phyloP scores from a whole-genome alignment of 75 land plant genomes.

The Pinus tabuliformis region DNA sequence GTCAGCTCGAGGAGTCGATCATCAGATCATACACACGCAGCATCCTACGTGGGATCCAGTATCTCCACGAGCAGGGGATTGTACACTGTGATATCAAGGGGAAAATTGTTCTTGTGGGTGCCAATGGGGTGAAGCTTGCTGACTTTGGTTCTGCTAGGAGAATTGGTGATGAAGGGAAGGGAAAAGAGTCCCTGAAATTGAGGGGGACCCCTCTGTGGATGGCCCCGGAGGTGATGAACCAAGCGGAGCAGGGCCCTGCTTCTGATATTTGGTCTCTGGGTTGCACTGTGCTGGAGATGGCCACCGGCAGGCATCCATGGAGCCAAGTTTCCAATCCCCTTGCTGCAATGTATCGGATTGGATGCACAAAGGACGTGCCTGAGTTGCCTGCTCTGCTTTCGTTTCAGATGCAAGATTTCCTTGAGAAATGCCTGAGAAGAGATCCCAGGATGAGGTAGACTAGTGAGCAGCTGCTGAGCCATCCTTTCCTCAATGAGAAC shows the following conservation, averaged over 20 bases:
- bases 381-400: conserved; percentile 36
- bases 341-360: conserved; percentile 35
- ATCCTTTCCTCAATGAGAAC: conserved; percentile 21
- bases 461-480: conserved; percentile 45
- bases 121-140: conserved; percentile 54
- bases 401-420: conserved; percentile 40
- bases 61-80: conserved; percentile 45
- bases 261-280: conserved; percentile 79
- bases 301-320: conserved; percentile 55
- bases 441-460: conserved; percentile 60
- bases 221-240: conserved; percentile 70
- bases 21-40: conserved; percentile 34
- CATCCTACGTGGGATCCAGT: conserved; percentile 35
- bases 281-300: conserved; percentile 76
- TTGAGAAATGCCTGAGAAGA: conserved; percentile 56
- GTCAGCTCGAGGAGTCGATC: conserved; percentile 24
- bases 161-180: background rate
- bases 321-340: conserved; percentile 9
- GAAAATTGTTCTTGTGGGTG: conserved; percentile 53
- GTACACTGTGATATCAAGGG: conserved; percentile 81
- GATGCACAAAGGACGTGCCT: conserved; percentile 41
- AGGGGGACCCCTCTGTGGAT: conserved; percentile 76
- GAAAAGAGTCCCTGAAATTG: background rate
- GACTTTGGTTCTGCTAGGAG: conserved; percentile 83
- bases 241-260: conserved; percentile 30